A percentile compares a stretch with the other conserved stretches of the same genome.
These are phyloP conservation scores for Auricularia heimuer DNA, from an alignment of 768 basidiomycete species.

Conservation along the genomic window DNA sequence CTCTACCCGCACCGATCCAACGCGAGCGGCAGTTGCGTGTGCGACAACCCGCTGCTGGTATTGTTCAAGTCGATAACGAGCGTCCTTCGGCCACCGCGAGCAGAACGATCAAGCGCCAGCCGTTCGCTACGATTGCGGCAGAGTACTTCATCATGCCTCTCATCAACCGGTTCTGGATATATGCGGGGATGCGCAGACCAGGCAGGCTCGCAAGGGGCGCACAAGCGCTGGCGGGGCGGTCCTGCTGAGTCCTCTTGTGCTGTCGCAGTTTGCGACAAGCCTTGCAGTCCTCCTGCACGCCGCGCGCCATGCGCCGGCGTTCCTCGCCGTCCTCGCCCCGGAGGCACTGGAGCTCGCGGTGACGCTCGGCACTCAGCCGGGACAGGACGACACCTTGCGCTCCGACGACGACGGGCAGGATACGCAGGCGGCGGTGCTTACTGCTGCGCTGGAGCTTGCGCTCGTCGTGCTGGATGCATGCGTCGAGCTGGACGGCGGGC, in stretches of 20 bases:
- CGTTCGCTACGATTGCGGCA: conserved; percentile 66
- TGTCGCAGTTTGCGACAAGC: conserved; percentile 68
- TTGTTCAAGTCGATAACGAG: conserved; percentile 20
- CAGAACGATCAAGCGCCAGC: conserved; percentile 12
- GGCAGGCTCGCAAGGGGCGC: conserved; percentile 61
- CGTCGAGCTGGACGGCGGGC: conserved; percentile 68
- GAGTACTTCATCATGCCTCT: conserved; percentile 85
- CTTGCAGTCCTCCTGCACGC: conserved; percentile 76
- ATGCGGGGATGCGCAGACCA: conserved; percentile 72
- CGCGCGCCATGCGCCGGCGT: conserved; percentile 68
- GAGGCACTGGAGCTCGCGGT: conserved; percentile 77
- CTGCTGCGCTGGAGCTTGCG: conserved; percentile 65
- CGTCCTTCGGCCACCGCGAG: neutral
- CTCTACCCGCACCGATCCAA: conserved; percentile 43
- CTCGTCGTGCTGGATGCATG: conserved; percentile 68
- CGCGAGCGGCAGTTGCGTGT: conserved; percentile 72
- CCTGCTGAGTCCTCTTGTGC: conserved; percentile 65
- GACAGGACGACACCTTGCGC: conserved; percentile 28
- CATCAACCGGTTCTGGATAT: conserved; percentile 91
- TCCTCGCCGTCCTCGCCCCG: conserved; percentile 72
- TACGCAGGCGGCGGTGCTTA: conserved; percentile 67
- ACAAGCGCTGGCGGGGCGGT: conserved; percentile 62
- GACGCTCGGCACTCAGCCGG: conserved; percentile 59
- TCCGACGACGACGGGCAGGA: conserved; percentile 22
- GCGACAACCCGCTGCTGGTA: conserved; percentile 35